Base-by-base conservation (phyloP, 805 yeast species). In the Sugiyamaella boreocaroliniensis region DNA sequence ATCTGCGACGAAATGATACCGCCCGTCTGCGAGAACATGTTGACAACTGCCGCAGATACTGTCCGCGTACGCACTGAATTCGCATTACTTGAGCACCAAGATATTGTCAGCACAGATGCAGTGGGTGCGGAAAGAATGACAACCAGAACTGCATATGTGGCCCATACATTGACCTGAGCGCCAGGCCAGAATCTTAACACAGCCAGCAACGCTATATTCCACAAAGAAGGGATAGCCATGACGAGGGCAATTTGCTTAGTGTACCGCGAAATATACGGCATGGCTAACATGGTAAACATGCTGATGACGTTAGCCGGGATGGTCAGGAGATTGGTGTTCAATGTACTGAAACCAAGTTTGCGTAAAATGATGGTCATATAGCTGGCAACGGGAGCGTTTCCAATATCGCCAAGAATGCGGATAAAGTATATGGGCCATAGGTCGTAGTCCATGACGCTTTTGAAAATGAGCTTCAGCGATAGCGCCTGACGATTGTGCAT, bases 31-130 rank as follows among this genome's bases (percentile, higher is more conserved):
- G 79, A 79, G 63, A 74, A 76, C 73, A 83, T 82, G 60, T 83
- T 85, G 61, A 82, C 46, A 83, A 53, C 0, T 5, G 89, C 81
- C 0, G 86, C 79, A 12, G 84, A 76, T 3, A 84, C 80, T 0
- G 89, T 78, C 58, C 90, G 70, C 2, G 79, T 70, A 14, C 82
- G 68, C 29, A 84, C 85, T 0, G 83, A 73, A 63, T 80, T 78
- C 10, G 86, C 75, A 59, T 82, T 83, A 20, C 78, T 65, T 0
- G 89, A 81, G 53, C 80, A 76, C 82, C 86, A 79, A 32, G 79
- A 69, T 29, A 80, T 82, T 53, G 77, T 69, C 45, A 82, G 65
- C 0, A 85, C 78, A 66, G 79, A 80, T 14, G 75, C 68, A 42
- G 73, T 72, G 1, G 70, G 69, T 11, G 29, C 43, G 16, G 48